Evolutionary conservation across 1,284 basidiomycete genomes (phyloP).

Genomic region (Pterulicium gracile): DNA sequence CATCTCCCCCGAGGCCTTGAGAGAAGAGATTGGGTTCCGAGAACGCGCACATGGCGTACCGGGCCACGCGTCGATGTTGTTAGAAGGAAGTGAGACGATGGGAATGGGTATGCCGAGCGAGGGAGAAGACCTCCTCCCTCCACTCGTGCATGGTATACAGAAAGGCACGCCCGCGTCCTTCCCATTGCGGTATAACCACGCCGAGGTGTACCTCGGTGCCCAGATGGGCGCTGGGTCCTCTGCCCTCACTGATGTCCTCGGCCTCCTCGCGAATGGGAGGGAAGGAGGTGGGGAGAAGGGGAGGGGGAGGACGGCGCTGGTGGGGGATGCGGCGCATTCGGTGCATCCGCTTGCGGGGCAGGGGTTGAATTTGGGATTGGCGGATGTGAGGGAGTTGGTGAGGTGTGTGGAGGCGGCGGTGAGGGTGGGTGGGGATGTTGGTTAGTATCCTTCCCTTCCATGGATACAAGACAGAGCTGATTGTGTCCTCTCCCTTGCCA

Average conservation of each 20-base stretch:
- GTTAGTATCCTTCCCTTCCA: constrained; percentile 26
- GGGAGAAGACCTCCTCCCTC: constrained; percentile 62
- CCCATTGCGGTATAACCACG: constrained; percentile 83
- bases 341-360: constrained; percentile 97
- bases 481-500: neutral
- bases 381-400: constrained; percentile 69
- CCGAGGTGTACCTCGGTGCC: constrained; percentile 79
- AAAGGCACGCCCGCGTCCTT: constrained; percentile 79
- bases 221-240: too few species aligned
- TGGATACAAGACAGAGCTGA: neutral
- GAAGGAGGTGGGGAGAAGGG: too few species aligned
- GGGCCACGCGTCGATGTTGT: constrained; percentile 1
- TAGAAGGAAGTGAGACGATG: constrained; percentile 10
- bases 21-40: constrained; percentile 54
- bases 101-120: constrained; percentile 57
- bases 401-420: constrained; percentile 50
- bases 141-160: constrained; percentile 66
- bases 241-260: too few species aligned
- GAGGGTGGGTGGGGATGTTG: constrained; percentile 67
- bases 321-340: constrained; percentile 95
- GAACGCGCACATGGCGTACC: constrained; percentile 22
- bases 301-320: constrained; percentile 64
- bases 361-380: constrained; percentile 89
- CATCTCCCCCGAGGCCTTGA: constrained; percentile 34
- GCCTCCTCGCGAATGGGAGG: neutral